phyloP scores from a whole-genome alignment of 1,139 yeast genomes.

The Blastobotrys buckinghamii region DNA sequence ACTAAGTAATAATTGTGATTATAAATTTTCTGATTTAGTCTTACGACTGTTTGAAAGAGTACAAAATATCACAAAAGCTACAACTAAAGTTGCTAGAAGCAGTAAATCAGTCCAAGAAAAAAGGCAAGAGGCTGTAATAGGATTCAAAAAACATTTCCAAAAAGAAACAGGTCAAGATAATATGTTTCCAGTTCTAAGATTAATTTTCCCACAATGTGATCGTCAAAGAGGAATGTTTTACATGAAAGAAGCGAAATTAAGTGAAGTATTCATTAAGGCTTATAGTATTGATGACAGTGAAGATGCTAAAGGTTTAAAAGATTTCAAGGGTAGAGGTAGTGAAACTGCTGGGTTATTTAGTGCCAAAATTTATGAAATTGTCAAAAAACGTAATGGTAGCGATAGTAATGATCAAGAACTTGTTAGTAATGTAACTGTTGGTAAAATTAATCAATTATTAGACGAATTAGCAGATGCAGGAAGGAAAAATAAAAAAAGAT shows the following conservation, averaged over 20 bases:
- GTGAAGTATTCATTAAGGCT: constrained; percentile 35
- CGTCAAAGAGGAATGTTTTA: constrained; percentile 33
- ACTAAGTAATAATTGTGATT: background rate
- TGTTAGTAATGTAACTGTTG: constrained; percentile 42
- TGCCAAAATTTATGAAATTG: constrained; percentile 34
- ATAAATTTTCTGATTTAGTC: background rate
- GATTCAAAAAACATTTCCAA: constrained; percentile 55
- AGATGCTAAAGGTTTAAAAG: constrained; percentile 37
- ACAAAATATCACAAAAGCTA: background rate
- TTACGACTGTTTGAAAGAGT: background rate
- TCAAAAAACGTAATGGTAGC: constrained; percentile 35
- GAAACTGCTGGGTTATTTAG: constrained; percentile 37
- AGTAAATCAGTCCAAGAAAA: too few species aligned
- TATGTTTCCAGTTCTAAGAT: constrained; percentile 59
- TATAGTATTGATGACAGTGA: constrained; percentile 40
- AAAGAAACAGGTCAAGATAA: constrained; percentile 54
- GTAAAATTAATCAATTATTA: constrained; percentile 51
- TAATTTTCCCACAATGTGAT: constrained; percentile 40
- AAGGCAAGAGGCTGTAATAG: constrained; percentile 21
- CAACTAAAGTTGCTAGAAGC: too few species aligned
- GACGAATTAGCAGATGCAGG: constrained; percentile 41
- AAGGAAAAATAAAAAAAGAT: too few species aligned
- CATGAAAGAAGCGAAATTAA: constrained; percentile 38
- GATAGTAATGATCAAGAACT: constrained; percentile 29
- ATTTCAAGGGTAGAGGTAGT: constrained; percentile 27